Evolutionary conservation across 1,284 basidiomycete genomes (phyloP).

Genomic region (Apiotrichum siamense): DNA sequence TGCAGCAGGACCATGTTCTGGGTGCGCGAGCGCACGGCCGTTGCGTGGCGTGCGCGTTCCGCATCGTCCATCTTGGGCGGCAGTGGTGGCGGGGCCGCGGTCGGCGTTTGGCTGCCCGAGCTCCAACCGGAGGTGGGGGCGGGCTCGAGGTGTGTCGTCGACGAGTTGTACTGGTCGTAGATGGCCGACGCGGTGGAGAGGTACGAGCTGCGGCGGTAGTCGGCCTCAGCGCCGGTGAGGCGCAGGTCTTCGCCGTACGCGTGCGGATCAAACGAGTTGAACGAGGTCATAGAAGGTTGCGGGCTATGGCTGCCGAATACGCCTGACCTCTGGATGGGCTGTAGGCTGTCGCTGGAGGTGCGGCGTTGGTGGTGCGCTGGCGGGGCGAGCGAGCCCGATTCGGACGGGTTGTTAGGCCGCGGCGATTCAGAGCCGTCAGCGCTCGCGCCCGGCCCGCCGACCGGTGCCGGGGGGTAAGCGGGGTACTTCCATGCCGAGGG

Average conservation of each 20-base stretch:
- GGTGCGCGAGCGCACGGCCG: conserved; percentile 25
- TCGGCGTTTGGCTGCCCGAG: too few species aligned
- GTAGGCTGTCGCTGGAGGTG: neutral
- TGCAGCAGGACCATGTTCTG: conserved; percentile 43
- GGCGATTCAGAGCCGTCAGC: too few species aligned
- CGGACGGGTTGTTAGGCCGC: too few species aligned
- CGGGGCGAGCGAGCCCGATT: too few species aligned
- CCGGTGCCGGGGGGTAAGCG: neutral
- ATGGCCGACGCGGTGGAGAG: neutral
- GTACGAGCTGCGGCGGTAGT: too few species aligned
- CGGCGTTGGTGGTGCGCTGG: neutral
- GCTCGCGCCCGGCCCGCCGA: too few species aligned
- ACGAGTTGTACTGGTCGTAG: conserved; percentile 8
- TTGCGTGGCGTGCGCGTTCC: conserved; percentile 12
- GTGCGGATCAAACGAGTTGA: neutral
- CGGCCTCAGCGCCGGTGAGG: too few species aligned
- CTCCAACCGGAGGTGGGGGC: too few species aligned
- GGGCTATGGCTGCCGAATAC: neutral
- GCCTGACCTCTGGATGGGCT: neutral
- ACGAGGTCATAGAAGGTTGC: neutral
- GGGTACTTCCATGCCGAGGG: too few species aligned
- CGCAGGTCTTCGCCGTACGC: conserved; percentile 10
- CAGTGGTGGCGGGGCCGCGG: conserved; percentile 1
- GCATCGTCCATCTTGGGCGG: neutral
- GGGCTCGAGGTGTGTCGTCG: conserved; percentile 33